Evolutionary conservation across 148 eudicot species (phyloP).

Genomic region (Amaranthus palmeri): DNA sequence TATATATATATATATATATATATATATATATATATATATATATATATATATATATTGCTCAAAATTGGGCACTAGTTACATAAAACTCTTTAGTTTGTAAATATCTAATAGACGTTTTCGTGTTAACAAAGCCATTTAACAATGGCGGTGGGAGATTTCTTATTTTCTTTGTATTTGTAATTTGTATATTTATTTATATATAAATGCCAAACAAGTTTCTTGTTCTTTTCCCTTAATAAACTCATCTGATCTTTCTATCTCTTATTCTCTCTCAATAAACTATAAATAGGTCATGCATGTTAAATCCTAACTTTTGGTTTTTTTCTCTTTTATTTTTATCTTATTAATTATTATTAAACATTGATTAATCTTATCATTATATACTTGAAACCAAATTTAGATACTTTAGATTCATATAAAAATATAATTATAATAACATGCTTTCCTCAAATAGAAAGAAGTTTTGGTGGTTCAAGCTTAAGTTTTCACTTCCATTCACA

Average conservation of each 20-base stretch:
- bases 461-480: conserved; percentile 25
- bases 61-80: too few species aligned
- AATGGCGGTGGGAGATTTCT: too few species aligned
- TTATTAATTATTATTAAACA: too few species aligned
- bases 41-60: too few species aligned
- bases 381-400: background rate
- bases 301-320: background rate
- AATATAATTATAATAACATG: background rate
- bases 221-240: conserved; percentile 16
- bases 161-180: too few species aligned
- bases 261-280: background rate
- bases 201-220: conserved; percentile 20
- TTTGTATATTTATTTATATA: background rate
- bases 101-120: conserved; percentile 18
- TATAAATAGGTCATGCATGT: background rate
- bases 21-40: too few species aligned
- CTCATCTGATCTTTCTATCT: background rate
- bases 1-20: too few species aligned
- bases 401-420: conserved; percentile 6
- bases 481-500: conserved; percentile 17
- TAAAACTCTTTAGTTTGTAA: too few species aligned
- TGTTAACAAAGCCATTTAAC: conserved; percentile 22
- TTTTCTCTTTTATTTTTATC: too few species aligned
- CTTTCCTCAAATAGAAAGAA: conserved; percentile 13
- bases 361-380: too few species aligned